phyloP scores from a whole-genome alignment of 176 grass and related monocot genomes.

The Zea luxurians region DNA sequence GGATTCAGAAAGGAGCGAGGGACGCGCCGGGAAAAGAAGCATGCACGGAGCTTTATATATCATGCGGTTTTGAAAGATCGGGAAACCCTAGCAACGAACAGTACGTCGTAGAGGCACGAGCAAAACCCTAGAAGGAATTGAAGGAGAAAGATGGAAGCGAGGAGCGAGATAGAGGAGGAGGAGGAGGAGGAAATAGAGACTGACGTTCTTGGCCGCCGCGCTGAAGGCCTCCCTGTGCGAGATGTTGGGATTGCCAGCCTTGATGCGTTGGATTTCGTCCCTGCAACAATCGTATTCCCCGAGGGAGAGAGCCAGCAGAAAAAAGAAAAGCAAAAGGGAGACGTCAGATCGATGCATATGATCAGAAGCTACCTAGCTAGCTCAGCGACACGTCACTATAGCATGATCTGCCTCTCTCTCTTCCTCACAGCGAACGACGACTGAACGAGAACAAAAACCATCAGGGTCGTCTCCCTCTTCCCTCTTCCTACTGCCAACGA shows the following conservation, averaged over 20 bases:
- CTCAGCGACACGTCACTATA: slow-evolving; percentile 22
- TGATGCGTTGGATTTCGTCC: slow-evolving; percentile 99
- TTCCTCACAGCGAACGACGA: background rate
- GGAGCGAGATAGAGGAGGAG: background rate
- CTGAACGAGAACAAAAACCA: slow-evolving; percentile 17
- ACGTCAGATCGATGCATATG: slow-evolving; percentile 36
- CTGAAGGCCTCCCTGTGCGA: slow-evolving; percentile 99
- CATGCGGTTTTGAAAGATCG: slow-evolving; percentile 22
- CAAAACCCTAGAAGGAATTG: background rate
- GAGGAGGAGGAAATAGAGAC: background rate
- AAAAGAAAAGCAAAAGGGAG: slow-evolving; percentile 34
- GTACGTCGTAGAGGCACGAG: too few species aligned
- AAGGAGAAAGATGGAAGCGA: background rate
- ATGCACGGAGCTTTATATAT: background rate
- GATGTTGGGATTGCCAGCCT: slow-evolving; percentile 99
- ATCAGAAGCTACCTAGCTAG: background rate
- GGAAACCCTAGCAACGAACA: slow-evolving; percentile 29
- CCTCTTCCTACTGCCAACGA: slow-evolving; percentile 24
- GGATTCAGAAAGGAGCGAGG: slow-evolving; percentile 24
- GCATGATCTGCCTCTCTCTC: slow-evolving; percentile 35
- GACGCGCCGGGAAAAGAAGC: too few species aligned
- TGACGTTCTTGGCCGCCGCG: slow-evolving; percentile 98
- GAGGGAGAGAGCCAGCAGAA: slow-evolving; percentile 21
- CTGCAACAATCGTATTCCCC: slow-evolving; percentile 57
- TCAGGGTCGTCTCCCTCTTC: slow-evolving; percentile 9